A percentile compares a stretch with the other conserved stretches of the same genome.
phyloP scores from a whole-genome alignment of 768 basidiomycete species.

The Terana coerulea region DNA sequence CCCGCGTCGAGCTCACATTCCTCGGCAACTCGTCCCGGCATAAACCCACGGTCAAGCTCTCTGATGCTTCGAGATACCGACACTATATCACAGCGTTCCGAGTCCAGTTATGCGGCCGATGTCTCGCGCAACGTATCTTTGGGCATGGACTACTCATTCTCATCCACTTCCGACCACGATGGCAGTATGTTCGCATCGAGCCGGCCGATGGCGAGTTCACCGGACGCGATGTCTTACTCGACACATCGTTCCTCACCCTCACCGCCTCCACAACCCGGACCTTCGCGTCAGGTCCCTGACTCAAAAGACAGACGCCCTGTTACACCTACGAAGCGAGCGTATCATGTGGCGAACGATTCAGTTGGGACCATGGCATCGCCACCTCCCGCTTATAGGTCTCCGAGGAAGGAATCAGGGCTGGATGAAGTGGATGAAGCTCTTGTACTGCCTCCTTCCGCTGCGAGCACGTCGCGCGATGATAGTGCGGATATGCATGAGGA shows the following conservation, averaged over 20 bases:
- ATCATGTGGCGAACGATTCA: slow-evolving; percentile 40
- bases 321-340: slow-evolving; percentile 37
- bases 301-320: slow-evolving; percentile 23
- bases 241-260: background rate
- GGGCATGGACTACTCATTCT: background rate
- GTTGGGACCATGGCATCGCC: slow-evolving; percentile 32
- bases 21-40: slow-evolving; percentile 1
- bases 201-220: slow-evolving; percentile 5
- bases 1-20: slow-evolving; percentile 8
- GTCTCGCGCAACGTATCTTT: slow-evolving; percentile 4
- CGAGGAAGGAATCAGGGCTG: slow-evolving; percentile 14
- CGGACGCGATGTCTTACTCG: slow-evolving; percentile 6
- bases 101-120: slow-evolving; percentile 9
- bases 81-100: slow-evolving; percentile 6
- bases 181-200: slow-evolving; percentile 6
- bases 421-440: slow-evolving; percentile 16
- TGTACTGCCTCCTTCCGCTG: slow-evolving; percentile 9
- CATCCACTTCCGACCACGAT: background rate
- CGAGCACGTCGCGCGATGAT: background rate
- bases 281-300: background rate
- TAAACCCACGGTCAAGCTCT: slow-evolving; percentile 5
- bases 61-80: slow-evolving; percentile 3
- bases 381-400: slow-evolving; percentile 43
- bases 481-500: background rate
- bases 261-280: slow-evolving; percentile 2